Evolutionary conservation across 2,329 filamentous ascomycete species (phyloP).

Genomic region (Penicillium sp.): DNA sequence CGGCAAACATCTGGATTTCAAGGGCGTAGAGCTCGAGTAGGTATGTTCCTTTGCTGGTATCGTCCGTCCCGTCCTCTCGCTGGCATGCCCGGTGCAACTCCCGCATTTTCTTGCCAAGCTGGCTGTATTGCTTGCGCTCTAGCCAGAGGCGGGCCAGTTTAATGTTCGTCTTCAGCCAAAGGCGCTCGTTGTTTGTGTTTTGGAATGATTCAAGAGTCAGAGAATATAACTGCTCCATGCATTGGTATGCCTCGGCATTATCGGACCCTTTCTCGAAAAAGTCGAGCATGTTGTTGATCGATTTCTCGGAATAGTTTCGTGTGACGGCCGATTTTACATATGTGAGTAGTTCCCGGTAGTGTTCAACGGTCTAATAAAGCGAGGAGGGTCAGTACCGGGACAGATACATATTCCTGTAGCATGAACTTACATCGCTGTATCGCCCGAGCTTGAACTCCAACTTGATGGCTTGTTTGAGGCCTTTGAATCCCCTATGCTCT

Average conservation of each 20-base stretch:
- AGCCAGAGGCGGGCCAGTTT: slow-evolving; percentile 90
- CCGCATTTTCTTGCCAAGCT: slow-evolving; percentile 76
- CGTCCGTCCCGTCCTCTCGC: slow-evolving; percentile 73
- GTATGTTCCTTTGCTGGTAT: slow-evolving; percentile 94
- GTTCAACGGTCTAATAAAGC: slow-evolving; percentile 69
- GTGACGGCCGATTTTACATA: slow-evolving; percentile 97
- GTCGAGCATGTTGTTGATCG: slow-evolving; percentile 98
- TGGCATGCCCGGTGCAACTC: slow-evolving; percentile 90
- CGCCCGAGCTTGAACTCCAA: slow-evolving; percentile 89
- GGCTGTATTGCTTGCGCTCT: slow-evolving; percentile 82
- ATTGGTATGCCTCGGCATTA: slow-evolving; percentile 67
- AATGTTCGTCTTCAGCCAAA: slow-evolving; percentile 98
- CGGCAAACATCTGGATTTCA: slow-evolving; percentile 98
- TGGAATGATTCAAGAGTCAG: slow-evolving; percentile 92
- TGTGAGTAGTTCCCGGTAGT: slow-evolving; percentile 91
- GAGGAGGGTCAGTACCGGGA: slow-evolving; percentile 1
- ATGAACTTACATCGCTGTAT: slow-evolving; percentile 68
- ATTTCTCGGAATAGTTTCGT: slow-evolving; percentile 97
- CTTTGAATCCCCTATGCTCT: slow-evolving; percentile 75
- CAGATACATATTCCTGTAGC: background rate
- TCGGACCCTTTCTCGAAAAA: slow-evolving; percentile 91
- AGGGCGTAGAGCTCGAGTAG: slow-evolving; percentile 92
- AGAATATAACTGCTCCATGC: slow-evolving; percentile 94
- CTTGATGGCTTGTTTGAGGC: slow-evolving; percentile 96
- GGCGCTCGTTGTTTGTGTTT: slow-evolving; percentile 91